Percentiles rank a stretch among this genome's conserved stretches.
These are phyloP conservation scores for Verticillium alfalfae DNA, from an alignment of 2,329 filamentous ascomycete species.

Conservation along the genomic window DNA sequence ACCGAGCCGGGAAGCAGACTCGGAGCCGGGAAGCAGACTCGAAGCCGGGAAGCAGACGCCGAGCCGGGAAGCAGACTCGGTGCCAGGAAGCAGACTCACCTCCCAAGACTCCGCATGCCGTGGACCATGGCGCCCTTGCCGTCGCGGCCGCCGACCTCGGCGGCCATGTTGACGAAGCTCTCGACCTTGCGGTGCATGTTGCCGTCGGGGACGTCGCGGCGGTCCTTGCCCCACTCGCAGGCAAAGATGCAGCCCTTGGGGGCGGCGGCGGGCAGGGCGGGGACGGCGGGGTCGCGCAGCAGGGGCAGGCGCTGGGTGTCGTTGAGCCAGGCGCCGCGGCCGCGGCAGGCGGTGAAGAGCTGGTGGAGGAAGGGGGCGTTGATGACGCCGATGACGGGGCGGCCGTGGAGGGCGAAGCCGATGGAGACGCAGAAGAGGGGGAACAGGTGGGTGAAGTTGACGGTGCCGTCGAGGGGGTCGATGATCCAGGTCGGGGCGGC, in stretches of 20 bases:
- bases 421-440: conserved; percentile 80
- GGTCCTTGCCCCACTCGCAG: conserved; percentile 77
- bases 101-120: conserved; percentile 65
- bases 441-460: conserved; percentile 77
- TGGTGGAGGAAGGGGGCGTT: conserved; percentile 66
- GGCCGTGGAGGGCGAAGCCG: conserved; percentile 54
- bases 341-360: conserved; percentile 61
- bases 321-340: conserved; percentile 65
- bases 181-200: conserved; percentile 69
- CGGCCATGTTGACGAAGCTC: conserved; percentile 70
- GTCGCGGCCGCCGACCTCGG: conserved; percentile 54
- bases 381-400: conserved; percentile 64
- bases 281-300: conserved; percentile 49
- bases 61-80: background rate
- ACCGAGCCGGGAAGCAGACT: too few relatives aligned
- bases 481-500: conserved; percentile 66
- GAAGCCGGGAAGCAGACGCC: background rate
- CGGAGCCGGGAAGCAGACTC: conserved; percentile 2
- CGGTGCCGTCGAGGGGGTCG: conserved; percentile 73
- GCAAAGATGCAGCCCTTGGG: conserved; percentile 67
- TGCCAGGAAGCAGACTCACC: conserved; percentile 19
- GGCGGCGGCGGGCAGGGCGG: conserved; percentile 57
- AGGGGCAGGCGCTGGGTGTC: conserved; percentile 59
- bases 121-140: conserved; percentile 77
- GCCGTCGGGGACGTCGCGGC: conserved; percentile 58